Base-by-base conservation (phyloP, 192 early-diverging fungal species). In the Umbelopsis ramanniana region DNA sequence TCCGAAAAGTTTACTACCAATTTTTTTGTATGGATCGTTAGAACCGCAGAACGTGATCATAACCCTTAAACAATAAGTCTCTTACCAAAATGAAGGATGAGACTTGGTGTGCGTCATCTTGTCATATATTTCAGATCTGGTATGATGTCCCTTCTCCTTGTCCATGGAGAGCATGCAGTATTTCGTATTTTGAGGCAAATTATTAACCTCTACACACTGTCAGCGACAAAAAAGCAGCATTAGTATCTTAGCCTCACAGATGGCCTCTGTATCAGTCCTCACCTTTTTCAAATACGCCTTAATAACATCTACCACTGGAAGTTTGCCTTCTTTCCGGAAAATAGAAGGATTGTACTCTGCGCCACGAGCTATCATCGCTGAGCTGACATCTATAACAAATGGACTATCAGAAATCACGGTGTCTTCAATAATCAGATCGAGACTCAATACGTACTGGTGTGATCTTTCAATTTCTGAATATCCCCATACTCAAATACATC, bases 281-380 rank as follows among this genome's bases (percentile, higher is more conserved):
- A 85, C 90, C 66, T 85, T 81, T 76, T 85, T 86, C 23, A 92
- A 67, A 75, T 97, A 97, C 29, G 82, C 88, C 23, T 75, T 80
- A 3, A 90, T 89, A 0, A 90, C 81, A 12, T 94, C 82, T 14
- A 81, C 67, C 11, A 81, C 77, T 0, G 90, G 78, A 33, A 90
- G 63, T 15, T 53, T 70, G n/a, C 90, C 89, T 66, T 89, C 86
- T 33, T 85, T 76, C 11, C 90, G 74, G 79, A 99, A 99, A 5
- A 95, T 83, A 46, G 98, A 97, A 15, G 94, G 89, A 78, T 98
- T 98, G 0, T 76, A 84, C 66, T 91, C 82, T 8, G 97, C 95
- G 7, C 89, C 95, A 19, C 98, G 89, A 12, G 98, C 97, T 71
- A 95, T 82, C 98, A 99, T 99, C 48, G 94, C 92, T 57, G 89